Base-by-base conservation (phyloP, 1,284 basidiomycete species). In the Omphalotus olearius region DNA sequence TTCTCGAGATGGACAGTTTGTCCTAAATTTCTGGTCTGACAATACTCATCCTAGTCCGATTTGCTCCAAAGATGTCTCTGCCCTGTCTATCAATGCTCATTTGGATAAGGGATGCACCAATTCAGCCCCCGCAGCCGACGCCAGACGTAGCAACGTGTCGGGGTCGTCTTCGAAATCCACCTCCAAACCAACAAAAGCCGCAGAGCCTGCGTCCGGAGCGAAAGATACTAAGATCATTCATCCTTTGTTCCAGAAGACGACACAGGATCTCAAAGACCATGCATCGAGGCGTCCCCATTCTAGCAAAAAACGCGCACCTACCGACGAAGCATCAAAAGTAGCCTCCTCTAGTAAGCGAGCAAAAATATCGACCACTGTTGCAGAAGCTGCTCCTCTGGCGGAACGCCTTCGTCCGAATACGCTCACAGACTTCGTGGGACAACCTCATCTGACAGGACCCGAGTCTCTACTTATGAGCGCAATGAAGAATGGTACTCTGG, bases 361-460 rank as follows among this genome's bases (percentile, higher is more conserved):
- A 26, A 56, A 46, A 35, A 49, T 54, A 28, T 54, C 55, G 1
- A 23, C 54, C 16, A 58, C 70, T 25, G 50, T 72, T 0, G 64
- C 72, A 45, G 60, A 64, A 10, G 68, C 69, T 18, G 70, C 74
- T 5, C 86, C 87, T 0, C 66, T 89, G 1, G 81, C 87, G 2
- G 88, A 89, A 62, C 75, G 75, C 17, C 71, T 88, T 33, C 72
- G 87, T 2, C 87, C 87, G 0, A 72, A 65, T 17, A 65, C 64
- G 6, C 64, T 90, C n/a, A 74, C 74, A 1, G 81, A 88, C 6
- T 85, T 85, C 57, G 71, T 88, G 41, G 88, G 88, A 7, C 88
- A 90, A 60, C 64, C 67, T n/a, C 80, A 86, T 60, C 59, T 88
- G 39, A 77, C 74, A 1, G 77, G 73, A 3, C 67, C 73, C 1